Evolutionary conservation across 495 filamentous ascomycete genomes (phyloP), one percentile per base, ranked within the genome.

Genomic region (Sordaria brevicollis): DNA sequence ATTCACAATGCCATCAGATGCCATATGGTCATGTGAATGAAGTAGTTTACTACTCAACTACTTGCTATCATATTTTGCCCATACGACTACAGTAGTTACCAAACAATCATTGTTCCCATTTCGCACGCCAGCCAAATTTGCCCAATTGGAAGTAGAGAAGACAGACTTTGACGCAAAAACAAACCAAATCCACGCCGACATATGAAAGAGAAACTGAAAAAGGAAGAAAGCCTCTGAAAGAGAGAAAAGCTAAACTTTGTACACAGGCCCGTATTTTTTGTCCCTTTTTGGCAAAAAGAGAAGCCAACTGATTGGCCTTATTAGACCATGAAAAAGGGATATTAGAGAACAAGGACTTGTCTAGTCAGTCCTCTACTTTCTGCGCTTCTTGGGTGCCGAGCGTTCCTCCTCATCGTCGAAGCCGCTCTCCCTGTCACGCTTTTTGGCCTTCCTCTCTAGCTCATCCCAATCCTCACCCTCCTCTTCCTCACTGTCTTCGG

Each of bases 391-490:
- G 67, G 73, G 67, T 21, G 35, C 68, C 54, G 4, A 73, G 37
- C 69, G 17, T 33, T 72, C 71, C 2, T 87, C 89, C 74, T 94
- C 93, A 62, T 93, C 92, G 6, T 91, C 89, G 69, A 89, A 72
- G 10, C 83, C 88, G 43, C 84, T 83, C 80, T 96, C 93, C 70
- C 89, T 82, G 81, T 97, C 93, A 78, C 93, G 91, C 80, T 89
- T 90, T 81, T 91, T 93, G 11, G 93, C 93, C 82, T 96, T 96
- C 81, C 88, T 87, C 82, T 97, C 93, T 71, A 96, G 76, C 78
- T 94, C 93, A 77, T 97, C 93, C 93, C 93, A 96, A 71, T 94
- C 92, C 78, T 96, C 93, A 49, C 92, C 93, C 72, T 89, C 91
- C 65, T 92, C 91, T 37, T 93, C 92, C 3, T 93, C 91, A 31